Conservation (phyloP, 2,329 filamentous ascomycete species). For the Penicillium sp. region DNA sequence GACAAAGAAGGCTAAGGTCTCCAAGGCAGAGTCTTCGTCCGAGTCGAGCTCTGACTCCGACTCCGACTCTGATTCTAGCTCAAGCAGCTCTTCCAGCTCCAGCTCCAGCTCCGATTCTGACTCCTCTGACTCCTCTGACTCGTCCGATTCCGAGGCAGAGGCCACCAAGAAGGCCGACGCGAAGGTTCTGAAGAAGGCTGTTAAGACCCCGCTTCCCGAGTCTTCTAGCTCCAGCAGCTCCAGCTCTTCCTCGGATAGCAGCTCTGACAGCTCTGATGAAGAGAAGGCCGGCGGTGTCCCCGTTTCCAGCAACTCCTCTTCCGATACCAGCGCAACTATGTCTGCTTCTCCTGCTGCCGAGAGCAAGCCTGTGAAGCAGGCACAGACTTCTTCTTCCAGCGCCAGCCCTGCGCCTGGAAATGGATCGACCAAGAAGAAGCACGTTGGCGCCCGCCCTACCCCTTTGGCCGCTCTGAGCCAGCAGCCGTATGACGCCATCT, state of each 20-base stretch:
- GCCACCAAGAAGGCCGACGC: constrained; percentile 35
- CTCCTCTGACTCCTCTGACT: constrained; percentile 29
- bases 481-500: constrained; percentile 71
- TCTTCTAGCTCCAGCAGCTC: constrained; percentile 43
- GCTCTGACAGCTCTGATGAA: constrained; percentile 32
- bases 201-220: constrained; percentile 45
- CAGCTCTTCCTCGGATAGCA: constrained; percentile 26
- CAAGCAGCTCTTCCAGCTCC: background rate
- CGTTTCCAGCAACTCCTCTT: constrained; percentile 32
- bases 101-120: constrained; percentile 28
- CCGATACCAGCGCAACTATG: constrained; percentile 42
- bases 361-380: constrained; percentile 35
- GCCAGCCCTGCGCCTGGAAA: constrained; percentile 54
- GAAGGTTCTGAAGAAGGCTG: constrained; percentile 41
- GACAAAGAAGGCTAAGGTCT: constrained; percentile 60
- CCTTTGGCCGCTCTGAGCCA: constrained; percentile 78
- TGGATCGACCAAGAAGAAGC: constrained; percentile 46
- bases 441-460: constrained; percentile 64
- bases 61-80: constrained; percentile 30
- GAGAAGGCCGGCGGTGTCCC: constrained; percentile 32
- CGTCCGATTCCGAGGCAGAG: constrained; percentile 38
- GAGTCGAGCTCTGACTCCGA: constrained; percentile 34
- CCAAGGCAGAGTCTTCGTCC: constrained; percentile 42
- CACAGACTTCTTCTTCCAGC: constrained; percentile 56
- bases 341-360: constrained; percentile 35